phyloP scores from a whole-genome alignment of 805 yeast species.

The Cyberlindnera japonica region DNA sequence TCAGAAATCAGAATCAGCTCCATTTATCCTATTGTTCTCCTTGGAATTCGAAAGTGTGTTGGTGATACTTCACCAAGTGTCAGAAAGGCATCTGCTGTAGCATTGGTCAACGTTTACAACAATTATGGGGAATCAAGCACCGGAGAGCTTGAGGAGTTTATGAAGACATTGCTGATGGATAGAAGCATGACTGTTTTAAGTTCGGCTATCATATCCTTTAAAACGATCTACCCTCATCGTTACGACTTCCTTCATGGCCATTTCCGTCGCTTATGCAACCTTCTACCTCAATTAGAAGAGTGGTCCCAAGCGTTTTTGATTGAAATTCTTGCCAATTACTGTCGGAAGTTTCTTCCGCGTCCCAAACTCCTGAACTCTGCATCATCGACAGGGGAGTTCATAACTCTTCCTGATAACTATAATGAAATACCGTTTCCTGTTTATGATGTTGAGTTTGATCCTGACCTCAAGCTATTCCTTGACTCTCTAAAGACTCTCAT shows the following conservation, averaged over 20 bases:
- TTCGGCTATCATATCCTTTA: conserved; percentile 57
- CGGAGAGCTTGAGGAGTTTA: conserved; percentile 45
- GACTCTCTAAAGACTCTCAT: conserved; percentile 43
- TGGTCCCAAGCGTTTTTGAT: conserved; percentile 63
- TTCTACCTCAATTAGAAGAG: conserved; percentile 55
- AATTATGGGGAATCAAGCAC: conserved; percentile 40
- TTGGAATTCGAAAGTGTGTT: conserved; percentile 66
- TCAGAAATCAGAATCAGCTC: conserved; percentile 82
- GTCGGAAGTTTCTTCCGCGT: conserved; percentile 53
- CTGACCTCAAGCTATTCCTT: conserved; percentile 56
- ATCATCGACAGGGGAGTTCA: conserved; percentile 23
- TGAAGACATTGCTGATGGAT: conserved; percentile 61
- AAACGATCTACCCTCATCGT: conserved; percentile 49
- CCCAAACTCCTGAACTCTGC: conserved; percentile 43
- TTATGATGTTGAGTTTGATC: conserved; percentile 43
- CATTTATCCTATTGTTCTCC: conserved; percentile 70
- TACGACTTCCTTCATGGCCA: conserved; percentile 70
- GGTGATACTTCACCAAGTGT: conserved; percentile 76
- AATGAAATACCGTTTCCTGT: conserved; percentile 35
- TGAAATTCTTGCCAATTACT: conserved; percentile 64
- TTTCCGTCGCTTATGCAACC: conserved; percentile 53
- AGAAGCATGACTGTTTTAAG: conserved; percentile 63
- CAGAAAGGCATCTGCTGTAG: conserved; percentile 73
- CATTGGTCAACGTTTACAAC: conserved; percentile 56
- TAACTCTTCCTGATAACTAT: conserved; percentile 43